These are phyloP conservation scores for Thermomyces lanuginosus DNA, from an alignment of 2,329 filamentous ascomycete species.

Conservation along the genomic window DNA sequence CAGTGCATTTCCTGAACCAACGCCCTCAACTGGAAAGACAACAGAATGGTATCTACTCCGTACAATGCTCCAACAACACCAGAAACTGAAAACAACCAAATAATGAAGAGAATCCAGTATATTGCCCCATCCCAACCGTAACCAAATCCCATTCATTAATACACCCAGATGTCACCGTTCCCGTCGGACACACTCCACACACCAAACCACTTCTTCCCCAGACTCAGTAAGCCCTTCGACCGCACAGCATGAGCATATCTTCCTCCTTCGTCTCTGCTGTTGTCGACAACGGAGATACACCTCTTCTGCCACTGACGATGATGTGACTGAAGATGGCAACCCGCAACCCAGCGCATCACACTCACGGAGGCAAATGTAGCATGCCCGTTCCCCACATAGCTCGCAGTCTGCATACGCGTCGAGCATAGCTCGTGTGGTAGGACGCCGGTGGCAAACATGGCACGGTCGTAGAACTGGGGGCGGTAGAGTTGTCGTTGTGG, in stretches of 20 bases:
- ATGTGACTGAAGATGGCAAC: no score
- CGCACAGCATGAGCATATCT: conserved; percentile 25
- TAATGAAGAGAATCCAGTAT: neutral
- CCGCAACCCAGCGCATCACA: conserved; percentile 20
- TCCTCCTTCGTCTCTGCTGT: conserved; percentile 11
- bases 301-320: neutral
- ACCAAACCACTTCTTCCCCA: conserved; percentile 21
- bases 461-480: conserved; percentile 21
- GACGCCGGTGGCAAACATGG: conserved; percentile 27
- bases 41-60: no score
- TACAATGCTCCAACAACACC: no score
- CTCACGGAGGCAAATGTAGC: conserved; percentile 27
- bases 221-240: conserved; percentile 23
- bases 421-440: conserved; percentile 23
- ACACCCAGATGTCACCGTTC: no score
- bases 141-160: no score
- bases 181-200: conserved; percentile 20
- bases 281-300: no score
- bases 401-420: conserved; percentile 28
- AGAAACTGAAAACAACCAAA: no score
- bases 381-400: conserved; percentile 22
- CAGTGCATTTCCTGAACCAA: no score
- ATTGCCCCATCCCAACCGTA: neutral
- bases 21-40: no score
- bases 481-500: conserved; percentile 9